These are phyloP conservation scores for Ambispora gerdemannii DNA, from an alignment of 192 early-diverging fungal genomes.

Conservation along the genomic window DNA sequence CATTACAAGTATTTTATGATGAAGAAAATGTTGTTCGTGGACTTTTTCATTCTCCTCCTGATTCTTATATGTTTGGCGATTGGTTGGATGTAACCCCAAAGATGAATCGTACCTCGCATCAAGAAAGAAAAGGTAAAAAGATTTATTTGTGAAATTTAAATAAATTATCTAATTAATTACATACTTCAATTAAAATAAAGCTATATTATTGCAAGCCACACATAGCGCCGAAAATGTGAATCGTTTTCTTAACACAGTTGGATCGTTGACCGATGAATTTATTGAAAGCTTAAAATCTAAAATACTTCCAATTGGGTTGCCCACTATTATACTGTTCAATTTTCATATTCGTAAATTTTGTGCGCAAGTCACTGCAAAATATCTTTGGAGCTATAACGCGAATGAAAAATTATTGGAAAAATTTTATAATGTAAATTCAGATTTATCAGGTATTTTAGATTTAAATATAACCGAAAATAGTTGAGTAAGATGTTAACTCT, in stretches of 20 bases:
- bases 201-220: not conserved
- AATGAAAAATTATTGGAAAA: not conserved
- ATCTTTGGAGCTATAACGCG: not conserved
- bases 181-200: not conserved
- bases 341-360: not conserved
- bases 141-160: not conserved
- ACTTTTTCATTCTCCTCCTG: not conserved
- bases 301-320: not conserved
- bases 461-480: too few species aligned
- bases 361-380: not conserved
- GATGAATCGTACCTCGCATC: not conserved
- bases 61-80: not conserved
- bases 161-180: not conserved
- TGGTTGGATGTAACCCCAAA: not conserved
- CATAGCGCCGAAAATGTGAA: not conserved
- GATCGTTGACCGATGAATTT: not conserved
- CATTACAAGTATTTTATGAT: not conserved
- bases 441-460: not conserved
- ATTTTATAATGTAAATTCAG: not conserved
- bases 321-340: not conserved
- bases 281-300: not conserved
- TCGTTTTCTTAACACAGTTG: not conserved
- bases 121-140: not conserved
- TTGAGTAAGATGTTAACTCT: too few species aligned
- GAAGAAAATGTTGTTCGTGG: not conserved